Conservation (phyloP, 345 rosid species). For the Arabis alpina region DNA sequence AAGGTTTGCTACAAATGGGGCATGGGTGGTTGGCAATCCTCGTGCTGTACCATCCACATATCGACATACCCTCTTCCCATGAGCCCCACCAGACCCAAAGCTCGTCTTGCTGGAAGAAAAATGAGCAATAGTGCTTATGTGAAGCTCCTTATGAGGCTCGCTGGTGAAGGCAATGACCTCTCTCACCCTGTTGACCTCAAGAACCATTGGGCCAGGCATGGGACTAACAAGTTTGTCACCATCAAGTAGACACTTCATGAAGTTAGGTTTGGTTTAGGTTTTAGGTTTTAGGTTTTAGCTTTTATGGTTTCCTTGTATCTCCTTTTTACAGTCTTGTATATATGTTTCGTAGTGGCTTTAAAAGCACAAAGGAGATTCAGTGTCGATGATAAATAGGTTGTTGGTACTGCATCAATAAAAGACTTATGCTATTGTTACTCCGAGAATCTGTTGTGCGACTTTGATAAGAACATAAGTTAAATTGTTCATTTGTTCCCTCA, state of each 20-base stretch:
- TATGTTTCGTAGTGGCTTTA: conserved; percentile 19
- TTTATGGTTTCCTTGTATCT: conserved; percentile 4
- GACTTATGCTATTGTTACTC: too few relatives aligned
- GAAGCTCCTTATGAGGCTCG: conserved; percentile 63
- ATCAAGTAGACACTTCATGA: conserved; percentile 47
- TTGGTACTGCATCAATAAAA: conserved; percentile 3
- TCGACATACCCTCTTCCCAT: conserved; percentile 67
- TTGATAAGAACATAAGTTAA: too few relatives aligned
- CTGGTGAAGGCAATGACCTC: conserved; percentile 60
- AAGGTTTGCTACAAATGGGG: conserved; percentile 74
- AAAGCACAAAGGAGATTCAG: not conserved
- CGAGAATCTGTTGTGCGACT: too few relatives aligned
- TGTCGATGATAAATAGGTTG: conserved; percentile 10
- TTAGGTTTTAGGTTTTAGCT: conserved; percentile 21
- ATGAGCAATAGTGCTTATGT: conserved; percentile 74
- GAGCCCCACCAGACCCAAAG: conserved; percentile 58
- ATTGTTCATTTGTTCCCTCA: too few relatives aligned
- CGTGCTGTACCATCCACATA: conserved; percentile 62
- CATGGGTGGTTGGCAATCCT: conserved; percentile 75
- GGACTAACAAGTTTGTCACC: conserved; percentile 74
- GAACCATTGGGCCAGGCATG: conserved; percentile 75
- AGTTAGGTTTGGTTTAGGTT: not conserved
- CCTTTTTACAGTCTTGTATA: conserved; percentile 7
- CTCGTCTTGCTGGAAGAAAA: conserved; percentile 73
- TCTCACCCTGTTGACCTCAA: conserved; percentile 63